These are phyloP conservation scores for Adansonia madagascariensis DNA, from an alignment of 441 rosid genomes.

Conservation along the genomic window DNA sequence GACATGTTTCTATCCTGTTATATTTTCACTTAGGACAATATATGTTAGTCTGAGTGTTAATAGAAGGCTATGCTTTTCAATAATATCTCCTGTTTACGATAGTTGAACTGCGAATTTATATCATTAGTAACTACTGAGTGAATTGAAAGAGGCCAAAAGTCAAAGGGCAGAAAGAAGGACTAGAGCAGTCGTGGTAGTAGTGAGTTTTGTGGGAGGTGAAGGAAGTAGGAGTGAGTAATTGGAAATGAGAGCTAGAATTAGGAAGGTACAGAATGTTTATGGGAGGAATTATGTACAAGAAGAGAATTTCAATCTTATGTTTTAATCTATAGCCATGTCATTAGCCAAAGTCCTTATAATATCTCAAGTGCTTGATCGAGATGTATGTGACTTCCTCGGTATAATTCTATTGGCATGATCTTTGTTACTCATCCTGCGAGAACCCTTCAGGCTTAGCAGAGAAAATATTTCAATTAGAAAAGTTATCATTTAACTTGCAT, in stretches of 20 bases:
- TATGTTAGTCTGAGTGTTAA: neutral
- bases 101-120: neutral
- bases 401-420: neutral
- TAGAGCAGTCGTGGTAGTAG: neutral
- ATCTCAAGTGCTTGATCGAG: neutral
- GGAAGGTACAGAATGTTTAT: neutral
- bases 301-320: neutral
- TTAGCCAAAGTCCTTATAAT: conserved; percentile 9
- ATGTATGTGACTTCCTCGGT: neutral
- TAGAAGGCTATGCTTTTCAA: neutral
- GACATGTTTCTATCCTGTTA: neutral
- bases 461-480: neutral
- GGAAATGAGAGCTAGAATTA: neutral
- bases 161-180: neutral
- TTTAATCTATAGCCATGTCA: neutral
- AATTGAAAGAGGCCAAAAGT: neutral
- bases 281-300: neutral
- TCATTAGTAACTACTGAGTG: neutral
- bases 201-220: neutral
- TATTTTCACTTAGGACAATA: neutral
- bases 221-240: neutral
- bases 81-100: neutral
- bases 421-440: neutral
- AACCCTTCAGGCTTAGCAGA: conserved; percentile 1
- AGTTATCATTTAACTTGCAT: neutral